Base-by-base conservation (phyloP, 768 basidiomycete species). In the Hygrophorus pudorinus region DNA sequence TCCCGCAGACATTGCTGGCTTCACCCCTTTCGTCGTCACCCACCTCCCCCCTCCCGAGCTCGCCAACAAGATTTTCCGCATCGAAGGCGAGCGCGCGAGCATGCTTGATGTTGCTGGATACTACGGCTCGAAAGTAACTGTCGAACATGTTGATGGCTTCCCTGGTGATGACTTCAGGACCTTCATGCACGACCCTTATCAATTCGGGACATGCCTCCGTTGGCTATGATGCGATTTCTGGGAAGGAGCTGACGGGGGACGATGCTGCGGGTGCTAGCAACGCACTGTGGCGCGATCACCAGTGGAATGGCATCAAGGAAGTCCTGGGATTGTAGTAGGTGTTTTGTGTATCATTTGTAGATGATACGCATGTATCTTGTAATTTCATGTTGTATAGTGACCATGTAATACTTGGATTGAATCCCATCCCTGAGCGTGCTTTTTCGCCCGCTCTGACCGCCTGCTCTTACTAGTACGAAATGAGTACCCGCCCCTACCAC, bases 71-170 rank as follows among this genome's bases (percentile, higher is more conserved):
- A 57, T 58, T 1, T 63, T 64, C 52, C 64, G 56, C 20, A 55
- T 66, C 28, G 49, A 65, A 46, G 65, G 64, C 11, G 57, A 67
- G 34, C 61, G 59, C 4, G 56, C 44, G n/a, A 53, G 57, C 10
- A 54, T 62, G 14, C 36, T 53, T 12, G 49, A 57, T 0, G 38
- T 60, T 30, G 62, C 44, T 4, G 55, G 8, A 41, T 59, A 45
- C n/a, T 39, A 16, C 38, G 38, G 20, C 31, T 42, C 35, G 30
- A 24, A 7, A 7, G 24, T 24, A 24, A 43, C 32, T n/a, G 21
- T 51, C 5, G 47, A 42, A 28, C 37, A 14, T 33, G 49, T 48
- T 31, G 35, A 21, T 3, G 50, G 45, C 28, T 31, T 46, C 14
- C 52, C 50, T n/a, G 48, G 40, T 8, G n/a, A 32, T 8, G 28